phyloP scores from a whole-genome alignment of 305 asterid genomes.

The Solanum hybrid region DNA sequence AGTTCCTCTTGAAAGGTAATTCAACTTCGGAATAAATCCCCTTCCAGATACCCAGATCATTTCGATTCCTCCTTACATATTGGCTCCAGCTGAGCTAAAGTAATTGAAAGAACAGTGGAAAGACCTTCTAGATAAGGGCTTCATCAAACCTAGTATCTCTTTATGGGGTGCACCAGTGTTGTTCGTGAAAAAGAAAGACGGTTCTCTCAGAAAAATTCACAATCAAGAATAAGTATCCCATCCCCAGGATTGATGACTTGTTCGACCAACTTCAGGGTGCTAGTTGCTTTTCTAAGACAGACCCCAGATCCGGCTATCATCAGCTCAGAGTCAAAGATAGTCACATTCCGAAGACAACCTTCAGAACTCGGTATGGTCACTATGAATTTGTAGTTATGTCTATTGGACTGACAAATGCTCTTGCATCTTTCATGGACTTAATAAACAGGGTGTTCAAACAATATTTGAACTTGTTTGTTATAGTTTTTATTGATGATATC shows the following conservation, averaged over 20 bases:
- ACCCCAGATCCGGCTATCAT: not conserved
- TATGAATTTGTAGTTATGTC: not conserved
- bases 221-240: no score
- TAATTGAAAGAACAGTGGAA: no score
- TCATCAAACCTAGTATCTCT: not conserved
- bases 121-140: not conserved
- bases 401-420: not conserved
- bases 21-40: not conserved
- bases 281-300: not conserved
- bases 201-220: not conserved
- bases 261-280: not conserved
- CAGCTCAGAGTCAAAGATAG: no score
- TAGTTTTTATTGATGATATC: not conserved
- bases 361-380: not conserved
- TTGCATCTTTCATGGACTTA: not conserved
- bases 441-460: not conserved
- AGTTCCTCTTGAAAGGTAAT: not conserved
- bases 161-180: not conserved
- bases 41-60: not conserved
- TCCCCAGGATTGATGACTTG: not conserved
- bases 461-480: not conserved
- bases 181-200: not conserved
- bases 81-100: not conserved
- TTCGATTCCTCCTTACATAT: not conserved
- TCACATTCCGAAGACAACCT: no score